Base-by-base conservation (phyloP, 257 asterid genomes). In the Eustoma russellianum region DNA sequence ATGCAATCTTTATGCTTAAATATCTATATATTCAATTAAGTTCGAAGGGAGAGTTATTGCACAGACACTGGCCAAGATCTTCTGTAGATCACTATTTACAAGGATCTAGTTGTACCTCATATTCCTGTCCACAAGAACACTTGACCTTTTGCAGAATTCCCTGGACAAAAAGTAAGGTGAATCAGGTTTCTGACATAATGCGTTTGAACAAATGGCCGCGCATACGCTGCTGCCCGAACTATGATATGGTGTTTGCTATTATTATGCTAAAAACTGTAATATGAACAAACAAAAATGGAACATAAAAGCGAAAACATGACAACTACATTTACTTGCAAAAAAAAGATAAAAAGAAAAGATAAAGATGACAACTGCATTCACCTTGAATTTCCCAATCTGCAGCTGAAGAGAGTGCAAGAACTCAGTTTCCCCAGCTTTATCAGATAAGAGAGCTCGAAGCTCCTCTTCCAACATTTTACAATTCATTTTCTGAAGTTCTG, bases 121-220 rank as follows among this genome's bases (percentile, higher is more conserved):
- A 89, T 66, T 79, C 81, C 74, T 70, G 73, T 52, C 94, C 95
- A 56, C 95, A 89, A 59, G 81, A 71, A 71, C 95, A 89, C 66
- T 61, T 69, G 51, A 77, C 75, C n/a, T 48, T 58, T 63, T 72
- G 80, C 6, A 78, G 76, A 63, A 85, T 76, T 58, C 68, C 85
- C 92, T 89, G 87, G 60, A 64, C 46, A 64, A 63, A 24, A 19
- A 50, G 12, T 38, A 10, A 38, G 9, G 12, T 38, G 43, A 38
- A 38, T 38, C 43, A 38, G 43, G 43, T 38, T 9, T 38, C 9
- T 38, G 43, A 38, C 13, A 38, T 38, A 11, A 5, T 38, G 12
- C 43, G 12, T 41, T 49, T 13, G 56, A 35, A 40, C 50, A 38
- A 13, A 24, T 18, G 43, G 30, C 58, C 13, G 16, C 3, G n/a